Conservation (phyloP, 441 rosid genomes). For the Erodium moschatum region DNA sequence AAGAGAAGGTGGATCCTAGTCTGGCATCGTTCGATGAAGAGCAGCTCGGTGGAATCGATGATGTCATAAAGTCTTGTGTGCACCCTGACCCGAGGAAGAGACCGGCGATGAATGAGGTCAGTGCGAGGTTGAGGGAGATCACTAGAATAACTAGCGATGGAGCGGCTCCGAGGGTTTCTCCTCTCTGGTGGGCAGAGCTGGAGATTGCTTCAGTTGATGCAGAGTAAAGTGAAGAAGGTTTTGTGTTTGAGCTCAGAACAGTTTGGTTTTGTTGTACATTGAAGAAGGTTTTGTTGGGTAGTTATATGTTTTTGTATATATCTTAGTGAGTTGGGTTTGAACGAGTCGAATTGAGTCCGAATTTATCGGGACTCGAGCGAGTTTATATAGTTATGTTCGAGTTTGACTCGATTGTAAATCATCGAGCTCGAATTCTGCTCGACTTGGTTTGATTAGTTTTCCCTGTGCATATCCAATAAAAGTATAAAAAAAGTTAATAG, state of each 20-base stretch:
- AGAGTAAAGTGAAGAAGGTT: neutral
- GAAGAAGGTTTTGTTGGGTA: too few relatives aligned
- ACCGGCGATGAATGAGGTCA: conserved; percentile 38
- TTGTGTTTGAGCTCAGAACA: neutral
- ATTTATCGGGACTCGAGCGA: too few relatives aligned
- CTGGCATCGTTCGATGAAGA: conserved; percentile 32
- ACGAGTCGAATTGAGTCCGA: too few relatives aligned
- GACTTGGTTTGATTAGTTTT: too few relatives aligned
- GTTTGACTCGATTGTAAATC: too few relatives aligned
- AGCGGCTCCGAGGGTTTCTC: conserved; percentile 40
- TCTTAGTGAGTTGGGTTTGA: too few relatives aligned
- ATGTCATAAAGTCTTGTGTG: conserved; percentile 37
- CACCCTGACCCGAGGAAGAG: conserved; percentile 34
- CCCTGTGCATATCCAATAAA: too few relatives aligned
- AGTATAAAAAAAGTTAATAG: too few relatives aligned
- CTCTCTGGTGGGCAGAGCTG: conserved; percentile 1
- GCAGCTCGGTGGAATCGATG: conserved; percentile 34
- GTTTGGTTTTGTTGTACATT: neutral
- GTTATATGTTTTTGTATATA: too few relatives aligned
- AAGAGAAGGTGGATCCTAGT: conserved; percentile 45
- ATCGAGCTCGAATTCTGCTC: too few relatives aligned
- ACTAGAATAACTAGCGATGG: conserved; percentile 35
- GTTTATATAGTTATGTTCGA: too few relatives aligned
- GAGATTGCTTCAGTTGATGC: neutral
- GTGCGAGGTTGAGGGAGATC: conserved; percentile 37